These are phyloP conservation scores for Trifolium dubium DNA, from an alignment of 306 rosid genomes.

Conservation along the genomic window DNA sequence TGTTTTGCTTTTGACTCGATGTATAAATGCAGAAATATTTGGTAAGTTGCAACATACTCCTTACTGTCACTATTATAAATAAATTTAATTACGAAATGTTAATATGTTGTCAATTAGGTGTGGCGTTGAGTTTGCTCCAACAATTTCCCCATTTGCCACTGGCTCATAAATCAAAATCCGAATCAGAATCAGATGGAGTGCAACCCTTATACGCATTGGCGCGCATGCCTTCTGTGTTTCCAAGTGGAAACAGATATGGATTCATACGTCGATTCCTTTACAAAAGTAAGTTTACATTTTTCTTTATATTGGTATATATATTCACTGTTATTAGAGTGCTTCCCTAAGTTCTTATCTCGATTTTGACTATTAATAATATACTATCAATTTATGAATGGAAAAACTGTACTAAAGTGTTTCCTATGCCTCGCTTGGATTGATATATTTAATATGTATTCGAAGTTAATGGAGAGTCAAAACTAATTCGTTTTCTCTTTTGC, in stretches of 20 bases:
- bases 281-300: not conserved
- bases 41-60: too few relatives aligned
- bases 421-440: too few relatives aligned
- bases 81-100: not conserved
- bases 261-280: not conserved
- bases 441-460: too few relatives aligned
- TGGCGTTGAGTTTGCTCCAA: slow-evolving; percentile 7
- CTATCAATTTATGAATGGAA: too few relatives aligned
- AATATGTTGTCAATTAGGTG: not conserved
- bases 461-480: not conserved
- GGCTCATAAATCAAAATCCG: not conserved
- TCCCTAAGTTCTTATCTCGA: not conserved
- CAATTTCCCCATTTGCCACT: not conserved
- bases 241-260: not conserved
- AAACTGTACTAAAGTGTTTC: too few relatives aligned
- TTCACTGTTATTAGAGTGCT: not conserved
- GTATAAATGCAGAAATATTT: slow-evolving; percentile 34
- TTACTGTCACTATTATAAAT: too few relatives aligned
- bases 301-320: not conserved
- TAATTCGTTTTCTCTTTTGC: not conserved
- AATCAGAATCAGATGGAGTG: not conserved
- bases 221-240: not conserved
- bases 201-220: slow-evolving; percentile 4
- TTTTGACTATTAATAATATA: too few relatives aligned
- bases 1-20: slow-evolving; percentile 8